A percentile compares a stretch with the other conserved stretches of the same genome.
phyloP scores from a whole-genome alignment of 2,329 filamentous ascomycete genomes.

The Bipolaris oryzae region DNA sequence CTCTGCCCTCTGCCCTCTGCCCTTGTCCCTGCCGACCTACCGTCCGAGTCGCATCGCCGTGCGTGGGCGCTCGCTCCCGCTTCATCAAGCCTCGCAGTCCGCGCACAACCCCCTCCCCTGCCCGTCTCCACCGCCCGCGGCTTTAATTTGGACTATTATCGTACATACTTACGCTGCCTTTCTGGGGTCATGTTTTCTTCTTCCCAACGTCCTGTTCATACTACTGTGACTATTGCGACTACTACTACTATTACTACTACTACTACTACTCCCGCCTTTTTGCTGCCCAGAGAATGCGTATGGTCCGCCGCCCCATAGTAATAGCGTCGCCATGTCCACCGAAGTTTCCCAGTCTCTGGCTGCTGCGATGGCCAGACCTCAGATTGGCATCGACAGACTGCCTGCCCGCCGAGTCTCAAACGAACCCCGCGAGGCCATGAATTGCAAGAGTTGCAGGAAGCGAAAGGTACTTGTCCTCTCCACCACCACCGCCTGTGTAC shows the following conservation, averaged over 20 bases:
- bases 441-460: slow-evolving; percentile 93
- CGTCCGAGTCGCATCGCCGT: slow-evolving; percentile 35
- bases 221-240: too few species aligned
- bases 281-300: slow-evolving; percentile 43
- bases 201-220: slow-evolving; percentile 29
- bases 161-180: slow-evolving; percentile 38
- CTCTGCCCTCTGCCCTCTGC: background rate
- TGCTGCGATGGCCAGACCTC: slow-evolving; percentile 69
- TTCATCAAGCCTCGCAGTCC: slow-evolving; percentile 40
- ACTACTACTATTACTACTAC: too few species aligned
- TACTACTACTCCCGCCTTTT: slow-evolving; percentile 15
- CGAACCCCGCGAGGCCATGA: slow-evolving; percentile 88
- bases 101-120: slow-evolving; percentile 27
- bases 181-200: slow-evolving; percentile 27
- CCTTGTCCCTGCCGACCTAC: slow-evolving; percentile 15
- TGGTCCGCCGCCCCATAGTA: slow-evolving; percentile 28
- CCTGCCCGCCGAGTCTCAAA: slow-evolving; percentile 72
- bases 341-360: slow-evolving; percentile 38
- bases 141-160: slow-evolving; percentile 48
- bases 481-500: slow-evolving; percentile 8
- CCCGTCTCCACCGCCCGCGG: slow-evolving; percentile 38
- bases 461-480: slow-evolving; percentile 68
- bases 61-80: slow-evolving; percentile 40
- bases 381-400: slow-evolving; percentile 81
- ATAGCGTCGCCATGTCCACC: slow-evolving; percentile 38